Evolutionary conservation across 495 filamentous ascomycete genomes (phyloP).

Genomic region (Bombardia bombarda): DNA sequence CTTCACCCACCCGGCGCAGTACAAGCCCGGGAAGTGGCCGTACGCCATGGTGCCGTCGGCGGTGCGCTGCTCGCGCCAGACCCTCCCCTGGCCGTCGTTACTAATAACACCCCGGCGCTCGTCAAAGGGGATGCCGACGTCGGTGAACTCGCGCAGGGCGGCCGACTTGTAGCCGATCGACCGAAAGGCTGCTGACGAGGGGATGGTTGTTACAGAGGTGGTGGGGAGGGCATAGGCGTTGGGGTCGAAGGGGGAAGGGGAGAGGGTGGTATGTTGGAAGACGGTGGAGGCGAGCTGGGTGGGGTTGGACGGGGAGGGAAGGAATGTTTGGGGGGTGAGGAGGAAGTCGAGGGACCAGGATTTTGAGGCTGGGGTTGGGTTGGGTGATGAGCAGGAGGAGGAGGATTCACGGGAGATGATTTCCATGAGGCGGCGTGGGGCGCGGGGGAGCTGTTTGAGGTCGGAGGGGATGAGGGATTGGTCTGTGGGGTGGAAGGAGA

Average conservation of each 20-base stretch:
- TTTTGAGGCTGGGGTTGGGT: constrained; percentile 27
- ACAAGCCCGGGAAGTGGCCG: constrained; percentile 62
- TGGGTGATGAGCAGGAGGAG: constrained; percentile 30
- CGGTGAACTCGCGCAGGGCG: constrained; percentile 63
- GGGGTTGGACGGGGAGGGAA: constrained; percentile 36
- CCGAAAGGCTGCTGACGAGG: constrained; percentile 68
- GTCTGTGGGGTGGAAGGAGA: constrained; percentile 65
- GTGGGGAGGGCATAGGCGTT: constrained; percentile 46
- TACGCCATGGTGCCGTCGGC: constrained; percentile 15
- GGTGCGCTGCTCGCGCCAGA: constrained; percentile 31
- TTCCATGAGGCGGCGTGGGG: constrained; percentile 68
- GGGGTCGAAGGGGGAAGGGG: constrained; percentile 36
- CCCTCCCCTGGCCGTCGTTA: constrained; percentile 76
- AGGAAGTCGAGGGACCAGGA: constrained; percentile 82
- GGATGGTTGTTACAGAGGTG: constrained; percentile 31
- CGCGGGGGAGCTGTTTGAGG: constrained; percentile 57
- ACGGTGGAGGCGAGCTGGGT: constrained; percentile 48
- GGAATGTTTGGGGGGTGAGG: constrained; percentile 64
- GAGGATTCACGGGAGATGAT: constrained; percentile 67
- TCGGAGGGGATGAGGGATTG: constrained; percentile 55
- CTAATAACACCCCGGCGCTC: constrained; percentile 62
- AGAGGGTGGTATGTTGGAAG: constrained; percentile 55
- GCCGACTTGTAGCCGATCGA: constrained; percentile 88
- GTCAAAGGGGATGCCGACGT: constrained; percentile 78
- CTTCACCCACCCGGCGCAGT: constrained; percentile 96